Conservation (phyloP, 441 rosid species). For the Jatropha multifida region DNA sequence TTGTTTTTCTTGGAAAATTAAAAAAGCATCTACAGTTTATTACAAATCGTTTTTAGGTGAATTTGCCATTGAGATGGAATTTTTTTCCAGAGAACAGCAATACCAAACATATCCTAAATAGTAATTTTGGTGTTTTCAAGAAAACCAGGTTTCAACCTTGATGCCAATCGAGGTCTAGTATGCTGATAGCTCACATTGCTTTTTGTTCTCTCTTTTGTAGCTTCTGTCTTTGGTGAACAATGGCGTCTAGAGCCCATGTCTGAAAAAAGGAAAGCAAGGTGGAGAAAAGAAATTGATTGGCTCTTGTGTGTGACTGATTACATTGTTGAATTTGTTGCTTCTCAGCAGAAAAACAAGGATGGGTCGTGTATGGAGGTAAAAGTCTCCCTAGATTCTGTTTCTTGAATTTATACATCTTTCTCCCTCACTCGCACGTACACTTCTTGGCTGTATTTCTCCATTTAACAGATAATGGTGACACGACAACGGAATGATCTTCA, state of each 20-base stretch:
- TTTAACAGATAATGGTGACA: constrained; percentile 58
- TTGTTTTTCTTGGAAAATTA: too few species aligned
- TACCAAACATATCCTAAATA: too few species aligned
- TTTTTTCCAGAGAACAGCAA: too few species aligned
- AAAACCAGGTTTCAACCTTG: too few species aligned
- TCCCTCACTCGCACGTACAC: not conserved
- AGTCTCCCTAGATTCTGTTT: not conserved
- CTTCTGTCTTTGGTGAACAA: constrained; percentile 91
- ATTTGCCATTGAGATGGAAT: too few species aligned
- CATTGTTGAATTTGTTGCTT: constrained; percentile 83
- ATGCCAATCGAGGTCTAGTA: not conserved
- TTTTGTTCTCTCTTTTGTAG: constrained; percentile 29
- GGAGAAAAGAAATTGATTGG: constrained; percentile 89
- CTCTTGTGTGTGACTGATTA: constrained; percentile 84
- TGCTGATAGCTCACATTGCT: not conserved
- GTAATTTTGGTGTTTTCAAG: too few species aligned
- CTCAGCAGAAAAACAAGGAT: constrained; percentile 69
- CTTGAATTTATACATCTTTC: not conserved
- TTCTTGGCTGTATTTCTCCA: not conserved
- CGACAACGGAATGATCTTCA: constrained; percentile 76
- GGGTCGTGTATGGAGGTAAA: constrained; percentile 86
- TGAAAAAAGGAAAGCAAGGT: constrained; percentile 61
- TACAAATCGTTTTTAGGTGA: too few species aligned
- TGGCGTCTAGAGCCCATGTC: constrained; percentile 79
- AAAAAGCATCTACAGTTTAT: too few species aligned